These are phyloP conservation scores for Beauveria medogensis DNA, from an alignment of 2,329 filamentous ascomycete species.

Conservation along the genomic window DNA sequence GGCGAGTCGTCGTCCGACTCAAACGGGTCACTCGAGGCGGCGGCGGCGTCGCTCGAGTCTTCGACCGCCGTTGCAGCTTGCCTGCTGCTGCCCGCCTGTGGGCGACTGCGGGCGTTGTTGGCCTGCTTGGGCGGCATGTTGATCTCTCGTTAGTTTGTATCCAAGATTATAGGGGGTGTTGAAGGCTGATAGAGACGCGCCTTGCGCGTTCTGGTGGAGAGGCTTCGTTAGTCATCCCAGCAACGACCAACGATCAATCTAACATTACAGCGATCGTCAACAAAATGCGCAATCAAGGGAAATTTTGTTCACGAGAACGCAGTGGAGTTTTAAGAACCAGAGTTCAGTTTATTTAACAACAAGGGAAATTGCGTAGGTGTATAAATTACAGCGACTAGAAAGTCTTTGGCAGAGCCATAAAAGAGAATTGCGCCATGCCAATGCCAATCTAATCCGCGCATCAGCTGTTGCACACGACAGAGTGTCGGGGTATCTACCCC, in stretches of 20 bases:
- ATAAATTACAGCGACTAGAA: constrained; percentile 56
- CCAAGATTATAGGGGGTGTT: not conserved
- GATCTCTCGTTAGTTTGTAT: not conserved
- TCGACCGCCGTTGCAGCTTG: constrained; percentile 15
- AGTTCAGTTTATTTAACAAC: constrained; percentile 19
- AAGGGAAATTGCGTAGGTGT: constrained; percentile 50
- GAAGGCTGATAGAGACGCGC: not conserved
- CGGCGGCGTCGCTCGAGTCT: constrained; percentile 14
- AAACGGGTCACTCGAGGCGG: constrained; percentile 26
- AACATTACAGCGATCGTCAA: not conserved
- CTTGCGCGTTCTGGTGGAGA: not conserved
- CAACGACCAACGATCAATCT: not conserved
- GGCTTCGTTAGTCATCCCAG: constrained; percentile 1
- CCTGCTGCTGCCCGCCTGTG: constrained; percentile 22
- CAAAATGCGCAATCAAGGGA: not conserved
- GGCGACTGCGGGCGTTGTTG: constrained; percentile 28
- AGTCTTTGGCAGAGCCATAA: constrained; percentile 36
- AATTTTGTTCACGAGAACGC: constrained; percentile 9
- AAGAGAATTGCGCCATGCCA: constrained; percentile 37
- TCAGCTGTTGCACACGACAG: constrained; percentile 32
- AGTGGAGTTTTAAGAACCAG: constrained; percentile 27
- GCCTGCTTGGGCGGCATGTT: constrained; percentile 37
- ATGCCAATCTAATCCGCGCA: constrained; percentile 42
- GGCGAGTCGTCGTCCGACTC: constrained; percentile 21
- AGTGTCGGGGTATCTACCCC: constrained; percentile 29